These are phyloP conservation scores for Apiotrichum porosum DNA, from an alignment of 1,284 basidiomycete genomes.

Conservation along the genomic window DNA sequence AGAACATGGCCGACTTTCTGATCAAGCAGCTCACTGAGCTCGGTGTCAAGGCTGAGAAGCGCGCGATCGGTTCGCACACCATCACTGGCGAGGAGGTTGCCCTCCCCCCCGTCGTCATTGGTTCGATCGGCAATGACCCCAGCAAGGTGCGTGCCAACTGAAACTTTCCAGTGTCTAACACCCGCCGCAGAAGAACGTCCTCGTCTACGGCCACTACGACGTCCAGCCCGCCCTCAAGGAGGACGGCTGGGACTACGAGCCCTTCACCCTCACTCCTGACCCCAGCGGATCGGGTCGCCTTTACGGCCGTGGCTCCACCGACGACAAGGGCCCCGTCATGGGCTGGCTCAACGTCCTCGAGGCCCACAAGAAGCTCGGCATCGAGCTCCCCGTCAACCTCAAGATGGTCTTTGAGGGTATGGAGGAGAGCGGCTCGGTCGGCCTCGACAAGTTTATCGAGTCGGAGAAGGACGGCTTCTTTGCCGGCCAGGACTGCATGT, in stretches of 20 bases:
- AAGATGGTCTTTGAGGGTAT: constrained; percentile 96
- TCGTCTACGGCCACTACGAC: constrained; percentile 82
- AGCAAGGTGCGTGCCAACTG: constrained; percentile 54
- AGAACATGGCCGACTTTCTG: constrained; percentile 78
- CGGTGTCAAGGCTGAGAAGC: constrained; percentile 68
- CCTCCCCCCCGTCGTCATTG: constrained; percentile 85
- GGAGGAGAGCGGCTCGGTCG: constrained; percentile 94
- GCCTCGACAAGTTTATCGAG: constrained; percentile 83
- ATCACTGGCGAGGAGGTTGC: constrained; percentile 70
- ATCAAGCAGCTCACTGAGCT: constrained; percentile 64
- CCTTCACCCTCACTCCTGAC: constrained; percentile 74
- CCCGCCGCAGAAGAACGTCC: constrained; percentile 65
- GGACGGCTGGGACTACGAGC: constrained; percentile 89
- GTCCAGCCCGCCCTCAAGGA: constrained; percentile 56
- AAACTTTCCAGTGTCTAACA: background rate
- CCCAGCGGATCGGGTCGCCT: constrained; percentile 52
- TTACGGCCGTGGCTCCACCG: constrained; percentile 83
- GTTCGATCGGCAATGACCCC: constrained; percentile 73
- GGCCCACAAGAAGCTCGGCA: constrained; percentile 68
- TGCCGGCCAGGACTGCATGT: constrained; percentile 86
- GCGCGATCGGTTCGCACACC: constrained; percentile 72
- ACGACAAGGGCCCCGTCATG: constrained; percentile 88
- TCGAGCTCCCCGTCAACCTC: constrained; percentile 87
- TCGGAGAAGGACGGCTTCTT: constrained; percentile 81
- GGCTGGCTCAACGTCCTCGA: constrained; percentile 95